Evolutionary conservation across 208 protist species (phyloP).

Genomic region (Crithidia mellificae): DNA sequence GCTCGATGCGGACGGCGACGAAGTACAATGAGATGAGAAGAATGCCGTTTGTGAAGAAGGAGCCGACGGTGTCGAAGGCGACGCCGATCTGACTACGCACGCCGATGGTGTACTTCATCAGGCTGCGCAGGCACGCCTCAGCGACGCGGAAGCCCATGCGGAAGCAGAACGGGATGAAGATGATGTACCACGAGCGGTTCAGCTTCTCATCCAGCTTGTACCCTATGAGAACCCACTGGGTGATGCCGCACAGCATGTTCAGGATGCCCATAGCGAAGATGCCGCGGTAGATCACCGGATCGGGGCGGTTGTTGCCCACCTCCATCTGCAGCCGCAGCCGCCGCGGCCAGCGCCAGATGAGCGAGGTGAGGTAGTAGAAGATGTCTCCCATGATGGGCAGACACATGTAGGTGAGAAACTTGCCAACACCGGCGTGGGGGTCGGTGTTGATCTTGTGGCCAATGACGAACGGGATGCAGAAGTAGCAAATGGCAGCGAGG

Average conservation of each 20-base stretch:
- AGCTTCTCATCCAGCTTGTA: constrained; percentile 61
- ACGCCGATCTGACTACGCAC: constrained; percentile 60
- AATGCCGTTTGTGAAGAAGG: constrained; percentile 84
- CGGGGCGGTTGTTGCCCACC: constrained; percentile 59
- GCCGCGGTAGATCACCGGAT: constrained; percentile 60
- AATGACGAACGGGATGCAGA: constrained; percentile 65
- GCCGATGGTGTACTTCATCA: constrained; percentile 73
- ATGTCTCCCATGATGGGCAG: constrained; percentile 76
- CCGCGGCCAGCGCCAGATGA: constrained; percentile 86
- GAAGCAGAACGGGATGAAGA: constrained; percentile 74
- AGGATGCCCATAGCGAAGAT: constrained; percentile 75
- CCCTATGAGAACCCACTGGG: constrained; percentile 80
- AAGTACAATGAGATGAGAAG: constrained; percentile 83
- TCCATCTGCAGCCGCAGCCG: constrained; percentile 73
- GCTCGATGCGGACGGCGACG: constrained; percentile 70
- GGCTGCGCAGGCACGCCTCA: constrained; percentile 75
- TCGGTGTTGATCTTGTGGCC: constrained; percentile 36
- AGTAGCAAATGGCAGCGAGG: constrained; percentile 61
- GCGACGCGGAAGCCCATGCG: constrained; percentile 64
- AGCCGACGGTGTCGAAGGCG: constrained; percentile 79
- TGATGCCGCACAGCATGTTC: constrained; percentile 63
- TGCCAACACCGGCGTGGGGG: constrained; percentile 26
- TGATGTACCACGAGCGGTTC: constrained; percentile 71
- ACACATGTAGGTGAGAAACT: constrained; percentile 60
- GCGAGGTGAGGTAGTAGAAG: constrained; percentile 81